Evolutionary conservation across 352 stramenopile species (phyloP), one percentile per base, ranked within the genome.

Genomic region (Plasmopara muralis): DNA sequence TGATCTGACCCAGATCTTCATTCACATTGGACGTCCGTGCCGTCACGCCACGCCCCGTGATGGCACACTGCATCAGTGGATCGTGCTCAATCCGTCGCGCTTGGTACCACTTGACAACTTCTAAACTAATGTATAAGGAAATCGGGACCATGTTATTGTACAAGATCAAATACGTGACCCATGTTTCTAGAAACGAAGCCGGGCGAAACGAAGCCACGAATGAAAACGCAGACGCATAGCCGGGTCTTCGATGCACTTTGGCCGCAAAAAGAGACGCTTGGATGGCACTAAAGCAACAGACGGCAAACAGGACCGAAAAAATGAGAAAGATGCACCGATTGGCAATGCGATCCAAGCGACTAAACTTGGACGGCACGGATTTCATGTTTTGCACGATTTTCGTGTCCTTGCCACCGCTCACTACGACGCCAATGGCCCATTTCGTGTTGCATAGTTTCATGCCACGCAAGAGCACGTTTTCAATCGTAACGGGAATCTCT

Each of bases 81-180:
- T 94, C 83, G 14, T 64, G 85, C 41, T 97, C 89, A 38, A 99
- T 93, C 18, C 96, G 88, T 29, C 87, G 76, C 16, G 93, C 85
- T 74, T 98, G 93, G 47, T 93, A 94, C 64, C 96, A 96, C 47
- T 97, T 98, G 13, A 97, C 87, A 2, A 98, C 79, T 59, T 98
- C 93, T 2, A 99, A 68, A 18, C 91, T 98, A 28, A 99, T 97
- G 70, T 99, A 99, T 2, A 99, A 68, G 47, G 90, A 98, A 35
- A 99, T 94, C 5, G 97, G 97, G 10, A 99, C 77, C 74, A 93
- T 85, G 61, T 93, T 93, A 63, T 93, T 91, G 74, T 93, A 93
- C 28, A 93, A 43, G 45, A 93, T 91, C 42, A 93, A 55, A 47
- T 87, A 90, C 25, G 83, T 93, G 15, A 90, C 43, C 75, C 82